Evolutionary conservation across 1,284 basidiomycete genomes (phyloP), one percentile per base, ranked within the genome.

Genomic region (Anthracocystis panici-leucophaei): DNA sequence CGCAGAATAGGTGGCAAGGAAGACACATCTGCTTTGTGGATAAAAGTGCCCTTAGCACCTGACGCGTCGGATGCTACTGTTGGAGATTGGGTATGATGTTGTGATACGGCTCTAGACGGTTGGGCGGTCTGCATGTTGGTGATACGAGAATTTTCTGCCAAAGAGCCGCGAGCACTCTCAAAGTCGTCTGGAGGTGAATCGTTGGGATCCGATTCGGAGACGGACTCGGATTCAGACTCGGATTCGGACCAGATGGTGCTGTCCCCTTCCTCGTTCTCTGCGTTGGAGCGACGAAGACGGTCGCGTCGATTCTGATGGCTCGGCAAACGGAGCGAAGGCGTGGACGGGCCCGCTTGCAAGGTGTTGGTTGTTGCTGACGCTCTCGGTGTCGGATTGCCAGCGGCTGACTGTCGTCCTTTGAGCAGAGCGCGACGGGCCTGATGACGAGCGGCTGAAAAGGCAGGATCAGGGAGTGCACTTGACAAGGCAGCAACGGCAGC

Each of bases 1-100:
- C 76, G 75, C 20, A 83, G 56, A 33, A 83, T 62, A 10, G 81
- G 81, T 2, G 82, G 81, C 8, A 82, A 57, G 7, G 78, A 79
- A n/a, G 73, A 77, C 6, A 57, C 82, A 45, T 82, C 77, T 5
- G 76, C 71, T 50, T 65, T 76, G 58, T 84, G 80, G 31, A 84
- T 80, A 54, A 84, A 81, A 11, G 82, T 83, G 21, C 73, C 80
- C 18, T 64, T 61, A 18, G 62, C 67, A 14, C 42, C 51, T 5
- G 72, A 75, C 14, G 59, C 72, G 20, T 54, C 55, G 2, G 71
- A 74, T 12, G 50, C 45, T 1, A 51, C 51, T 10, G 58, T 46
- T 20, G 72, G 72, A 14, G 66, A 65, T 18, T 35, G 46, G 10
- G 62, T 8, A 11, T 61, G 44, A 35, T 60, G 53, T 25, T 62